These are phyloP conservation scores for Pholiota conissans DNA, from an alignment of 768 basidiomycete species.

Conservation along the genomic window DNA sequence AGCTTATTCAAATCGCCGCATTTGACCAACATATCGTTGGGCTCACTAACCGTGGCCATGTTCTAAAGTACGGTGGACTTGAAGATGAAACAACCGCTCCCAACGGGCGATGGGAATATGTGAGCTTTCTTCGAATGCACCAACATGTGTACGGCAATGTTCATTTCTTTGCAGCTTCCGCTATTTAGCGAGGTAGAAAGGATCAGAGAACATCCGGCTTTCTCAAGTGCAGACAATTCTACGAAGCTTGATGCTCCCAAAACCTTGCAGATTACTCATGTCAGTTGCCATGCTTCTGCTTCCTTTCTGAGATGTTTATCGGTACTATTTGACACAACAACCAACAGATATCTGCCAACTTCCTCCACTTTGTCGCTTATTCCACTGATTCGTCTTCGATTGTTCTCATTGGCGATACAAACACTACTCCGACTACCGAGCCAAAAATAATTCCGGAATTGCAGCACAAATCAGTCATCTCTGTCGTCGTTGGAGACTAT, in stretches of 20 bases:
- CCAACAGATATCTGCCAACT: conserved; percentile 77
- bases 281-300: conserved; percentile 35
- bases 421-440: conserved; percentile 38
- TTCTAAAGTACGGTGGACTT: conserved; percentile 60
- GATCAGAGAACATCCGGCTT: conserved; percentile 46
- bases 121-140: conserved; percentile 32
- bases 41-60: conserved; percentile 78
- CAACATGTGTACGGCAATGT: neutral
- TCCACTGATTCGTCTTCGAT: conserved; percentile 70
- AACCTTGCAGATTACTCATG: conserved; percentile 74
- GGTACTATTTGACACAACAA: conserved; percentile 2
- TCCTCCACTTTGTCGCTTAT: conserved; percentile 78
- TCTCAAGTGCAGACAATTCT: conserved; percentile 32
- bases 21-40: conserved; percentile 74
- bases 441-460: conserved; percentile 73
- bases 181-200: conserved; percentile 65
- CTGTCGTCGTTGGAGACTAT: conserved; percentile 90
- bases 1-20: conserved; percentile 80
- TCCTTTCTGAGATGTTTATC: conserved; percentile 10
- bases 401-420: conserved; percentile 67
- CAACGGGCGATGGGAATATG: conserved; percentile 68
- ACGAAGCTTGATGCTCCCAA: conserved; percentile 35
- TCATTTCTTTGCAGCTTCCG: conserved; percentile 52
- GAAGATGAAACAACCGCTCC: conserved; percentile 36
- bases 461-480: conserved; percentile 79